phyloP scores from a whole-genome alignment of 2,329 filamentous ascomycete genomes.

The Dothideomycetes sp. region DNA sequence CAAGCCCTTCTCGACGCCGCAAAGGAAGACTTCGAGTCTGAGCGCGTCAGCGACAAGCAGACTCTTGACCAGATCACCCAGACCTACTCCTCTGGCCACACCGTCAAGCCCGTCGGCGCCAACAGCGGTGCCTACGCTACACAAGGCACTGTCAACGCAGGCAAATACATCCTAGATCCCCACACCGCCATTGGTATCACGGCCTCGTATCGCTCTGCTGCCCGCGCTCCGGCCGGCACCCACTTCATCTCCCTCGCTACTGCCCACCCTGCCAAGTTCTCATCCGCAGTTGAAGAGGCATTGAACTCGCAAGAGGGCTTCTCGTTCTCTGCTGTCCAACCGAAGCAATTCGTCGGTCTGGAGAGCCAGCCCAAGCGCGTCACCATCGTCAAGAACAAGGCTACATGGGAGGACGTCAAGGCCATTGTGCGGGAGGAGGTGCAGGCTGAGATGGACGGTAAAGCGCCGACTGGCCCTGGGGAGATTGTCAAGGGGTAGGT shows the following conservation, averaged over 20 bases:
- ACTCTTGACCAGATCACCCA: constrained; percentile 36
- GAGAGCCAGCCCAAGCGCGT: constrained; percentile 67
- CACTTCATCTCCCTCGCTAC: constrained; percentile 80
- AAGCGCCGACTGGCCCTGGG: constrained; percentile 7
- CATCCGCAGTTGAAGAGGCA: constrained; percentile 70
- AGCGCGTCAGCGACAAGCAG: constrained; percentile 50
- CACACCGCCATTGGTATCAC: constrained; percentile 82
- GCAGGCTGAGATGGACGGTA: constrained; percentile 27
- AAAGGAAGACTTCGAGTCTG: constrained; percentile 67
- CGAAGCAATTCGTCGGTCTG: constrained; percentile 69
- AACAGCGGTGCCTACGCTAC: constrained; percentile 22
- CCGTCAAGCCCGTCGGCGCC: constrained; percentile 19
- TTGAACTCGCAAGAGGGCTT: constrained; percentile 62
- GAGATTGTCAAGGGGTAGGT: constrained; percentile 6
- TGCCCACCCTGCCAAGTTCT: constrained; percentile 93
- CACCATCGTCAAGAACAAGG: constrained; percentile 50
- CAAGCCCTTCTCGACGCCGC: constrained; percentile 60
- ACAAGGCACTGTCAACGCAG: constrained; percentile 23
- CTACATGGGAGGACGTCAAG: constrained; percentile 63
- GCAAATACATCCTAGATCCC: constrained; percentile 76
- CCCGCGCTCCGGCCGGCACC: constrained; percentile 35
- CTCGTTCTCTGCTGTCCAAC: constrained; percentile 66
- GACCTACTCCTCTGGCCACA: constrained; percentile 23
- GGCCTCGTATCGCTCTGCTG: constrained; percentile 55
- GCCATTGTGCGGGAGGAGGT: constrained; percentile 67